Base-by-base conservation (phyloP, 139 green algal species). In the Astrephomene gubernaculifera region DNA sequence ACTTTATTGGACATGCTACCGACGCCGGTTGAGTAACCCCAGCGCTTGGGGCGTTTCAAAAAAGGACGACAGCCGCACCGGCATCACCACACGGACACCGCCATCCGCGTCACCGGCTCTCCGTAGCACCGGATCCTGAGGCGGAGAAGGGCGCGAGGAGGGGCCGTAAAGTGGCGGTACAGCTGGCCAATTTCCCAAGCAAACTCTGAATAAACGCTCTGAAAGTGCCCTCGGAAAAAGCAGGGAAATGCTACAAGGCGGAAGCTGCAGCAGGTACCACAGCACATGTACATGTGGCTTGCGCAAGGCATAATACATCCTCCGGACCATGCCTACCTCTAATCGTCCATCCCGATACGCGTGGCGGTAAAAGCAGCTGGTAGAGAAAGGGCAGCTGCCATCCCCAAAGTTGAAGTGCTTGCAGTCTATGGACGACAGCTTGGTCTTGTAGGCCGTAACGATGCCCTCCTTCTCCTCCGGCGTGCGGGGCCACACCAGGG, bases 331-430 rank as follows among this genome's bases (percentile, higher is more conserved):
- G 25, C 78, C 14, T 38, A 88, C 79, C 87, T 91, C 75, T n/a
- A 90, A 45, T 0, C 57, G 60, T 0, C 95, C 95, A 72, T 97
- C 94, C 0, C 27, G 61, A 84, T 92, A 95, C 21, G 83, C 84
- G 73, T 98, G 95, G 39, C 90, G 89, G 87, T 98, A 98, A 78
- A 98, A 95, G 93, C 95, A 98, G 63, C 79, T 92, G 12, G 93
- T 97, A 29, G 90, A 93, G 91, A 98, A 97, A 21, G 95, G 94
- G 83, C 94, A 98, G 29, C 63, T 89, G 39, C 93, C 90, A 25
- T 80, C 45, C 0, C 71, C 71, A 49, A 67, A 65, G 43, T 86
- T 83, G 60, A 95, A 97, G 86, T 94, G 76, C 73, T 76, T 60
- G 87, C 94, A 96, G 86, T 95, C 85, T 12, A 89, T 89, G 35